Evolutionary conservation across 495 filamentous ascomycete species (phyloP).

Genomic region (Hyaloscypha bicolor): DNA sequence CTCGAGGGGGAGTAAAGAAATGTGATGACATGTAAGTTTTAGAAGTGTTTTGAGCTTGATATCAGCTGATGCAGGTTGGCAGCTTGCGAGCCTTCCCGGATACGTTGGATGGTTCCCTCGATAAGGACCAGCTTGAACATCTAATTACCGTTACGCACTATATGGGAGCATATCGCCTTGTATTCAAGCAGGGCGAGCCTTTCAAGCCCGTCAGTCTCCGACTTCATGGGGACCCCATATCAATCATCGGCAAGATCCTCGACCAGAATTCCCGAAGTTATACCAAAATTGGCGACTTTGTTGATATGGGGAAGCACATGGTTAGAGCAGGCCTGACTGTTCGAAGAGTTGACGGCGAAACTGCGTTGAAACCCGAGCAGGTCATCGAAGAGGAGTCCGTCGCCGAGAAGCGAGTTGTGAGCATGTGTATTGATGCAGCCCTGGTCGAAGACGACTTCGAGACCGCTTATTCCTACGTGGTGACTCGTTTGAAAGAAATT

Average conservation of each 20-base stretch:
- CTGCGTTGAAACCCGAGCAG: conserved; percentile 32
- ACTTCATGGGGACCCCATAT: conserved; percentile 81
- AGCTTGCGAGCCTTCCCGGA: conserved; percentile 72
- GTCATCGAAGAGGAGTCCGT: conserved; percentile 32
- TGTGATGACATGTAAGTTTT: conserved; percentile 78
- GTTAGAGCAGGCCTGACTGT: conserved; percentile 66
- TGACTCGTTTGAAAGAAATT: conserved; percentile 57
- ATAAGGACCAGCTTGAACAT: conserved; percentile 60
- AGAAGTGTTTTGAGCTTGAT: neutral
- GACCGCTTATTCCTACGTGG: conserved; percentile 93
- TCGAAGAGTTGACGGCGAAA: conserved; percentile 12
- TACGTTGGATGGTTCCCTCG: conserved; percentile 58
- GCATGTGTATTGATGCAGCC: conserved; percentile 87
- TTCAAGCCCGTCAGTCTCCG: conserved; percentile 91
- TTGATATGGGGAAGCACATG: conserved; percentile 76
- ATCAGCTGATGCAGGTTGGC: neutral
- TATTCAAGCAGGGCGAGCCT: conserved; percentile 86
- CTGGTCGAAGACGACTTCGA: conserved; percentile 90
- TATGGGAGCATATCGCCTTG: conserved; percentile 85
- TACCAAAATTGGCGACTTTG: conserved; percentile 81
- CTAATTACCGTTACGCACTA: conserved; percentile 85
- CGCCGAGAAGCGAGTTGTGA: conserved; percentile 71
- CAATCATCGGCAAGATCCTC: conserved; percentile 80
- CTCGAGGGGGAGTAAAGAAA: conserved; percentile 79
- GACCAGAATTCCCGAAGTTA: conserved; percentile 87